phyloP scores from a whole-genome alignment of 139 green algal species.

The Chlorella sp. region DNA sequence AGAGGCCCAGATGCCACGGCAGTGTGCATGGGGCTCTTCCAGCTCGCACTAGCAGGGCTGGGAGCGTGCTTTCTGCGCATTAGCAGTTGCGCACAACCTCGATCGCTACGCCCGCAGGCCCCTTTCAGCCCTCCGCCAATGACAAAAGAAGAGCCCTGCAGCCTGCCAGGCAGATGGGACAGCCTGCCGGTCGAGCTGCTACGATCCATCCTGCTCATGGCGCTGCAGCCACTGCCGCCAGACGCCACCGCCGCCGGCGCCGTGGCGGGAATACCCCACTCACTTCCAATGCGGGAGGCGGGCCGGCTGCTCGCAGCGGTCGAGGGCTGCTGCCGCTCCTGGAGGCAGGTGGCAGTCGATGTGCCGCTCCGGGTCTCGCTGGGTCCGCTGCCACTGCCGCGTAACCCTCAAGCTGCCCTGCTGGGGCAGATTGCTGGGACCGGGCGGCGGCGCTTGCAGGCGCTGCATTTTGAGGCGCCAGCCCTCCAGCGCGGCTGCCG shows the following conservation, averaged over 20 bases:
- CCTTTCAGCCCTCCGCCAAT: too few species aligned
- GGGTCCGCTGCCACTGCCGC: not conserved
- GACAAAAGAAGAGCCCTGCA: too few species aligned
- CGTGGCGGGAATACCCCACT: too few species aligned
- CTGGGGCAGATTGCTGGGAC: not conserved
- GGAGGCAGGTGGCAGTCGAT: not conserved
- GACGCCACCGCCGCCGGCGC: not conserved
- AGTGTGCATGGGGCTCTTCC: too few species aligned
- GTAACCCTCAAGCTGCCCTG: not conserved
- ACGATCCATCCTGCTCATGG: not conserved
- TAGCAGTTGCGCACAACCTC: too few species aligned
- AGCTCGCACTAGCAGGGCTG: too few species aligned
- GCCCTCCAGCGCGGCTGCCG: not conserved
- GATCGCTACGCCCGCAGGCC: too few species aligned
- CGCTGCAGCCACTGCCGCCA: not conserved
- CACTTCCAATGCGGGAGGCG: not conserved
- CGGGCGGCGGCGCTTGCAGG: not conserved
- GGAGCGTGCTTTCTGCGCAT: too few species aligned
- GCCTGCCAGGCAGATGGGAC: not conserved
- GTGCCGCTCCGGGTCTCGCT: not conserved
- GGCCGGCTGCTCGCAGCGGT: too few species aligned
- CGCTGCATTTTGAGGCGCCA: slow-evolving; percentile 5
- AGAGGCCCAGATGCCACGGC: too few species aligned
- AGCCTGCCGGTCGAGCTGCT: slow-evolving; percentile 2
- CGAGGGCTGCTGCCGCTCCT: slow-evolving; percentile 7